Evolutionary conservation across 1,284 basidiomycete genomes (phyloP).

Genomic region (Sanghuangporus sanghuang): DNA sequence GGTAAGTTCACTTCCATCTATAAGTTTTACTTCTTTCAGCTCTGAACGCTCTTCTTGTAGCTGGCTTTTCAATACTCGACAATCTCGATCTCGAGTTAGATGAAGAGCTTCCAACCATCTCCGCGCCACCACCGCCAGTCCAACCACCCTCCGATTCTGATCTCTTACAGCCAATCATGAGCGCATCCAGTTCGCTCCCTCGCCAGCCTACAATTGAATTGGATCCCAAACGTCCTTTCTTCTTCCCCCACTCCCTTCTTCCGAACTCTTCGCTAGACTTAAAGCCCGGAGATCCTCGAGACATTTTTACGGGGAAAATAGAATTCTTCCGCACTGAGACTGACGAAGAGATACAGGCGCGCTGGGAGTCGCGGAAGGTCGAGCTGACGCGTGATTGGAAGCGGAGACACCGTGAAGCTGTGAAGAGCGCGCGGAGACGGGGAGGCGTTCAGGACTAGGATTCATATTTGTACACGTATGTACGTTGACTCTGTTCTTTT

Average conservation of each 20-base stretch:
- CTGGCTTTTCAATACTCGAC: constrained; percentile 60
- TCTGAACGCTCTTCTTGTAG: constrained; percentile 21
- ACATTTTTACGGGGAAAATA: constrained; percentile 37
- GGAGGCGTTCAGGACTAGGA: constrained; percentile 33
- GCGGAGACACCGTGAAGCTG: constrained; percentile 72
- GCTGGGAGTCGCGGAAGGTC: constrained; percentile 68
- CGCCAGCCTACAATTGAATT: constrained; percentile 21
- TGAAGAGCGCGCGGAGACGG: constrained; percentile 56
- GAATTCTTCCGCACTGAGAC: constrained; percentile 41
- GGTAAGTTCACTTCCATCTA: constrained; percentile 37
- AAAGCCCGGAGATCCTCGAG: constrained; percentile 19
- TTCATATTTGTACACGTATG: background rate
- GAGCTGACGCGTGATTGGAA: constrained; percentile 81
- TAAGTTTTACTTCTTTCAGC: background rate
- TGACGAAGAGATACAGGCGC: constrained; percentile 56
- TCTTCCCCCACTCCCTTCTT: constrained; percentile 49
- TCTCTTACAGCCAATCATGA: constrained; percentile 12
- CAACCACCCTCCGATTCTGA: constrained; percentile 10
- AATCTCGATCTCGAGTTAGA: constrained; percentile 65
- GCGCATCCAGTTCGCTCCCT: constrained; percentile 7
- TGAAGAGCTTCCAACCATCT: constrained; percentile 31
- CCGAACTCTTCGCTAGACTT: constrained; percentile 16
- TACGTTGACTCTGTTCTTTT: background rate
- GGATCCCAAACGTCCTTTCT: constrained; percentile 50
- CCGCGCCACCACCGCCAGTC: constrained; percentile 15